Conservation (phyloP, 176 grass and related monocot genomes). For the Aegilops tauschii region DNA sequence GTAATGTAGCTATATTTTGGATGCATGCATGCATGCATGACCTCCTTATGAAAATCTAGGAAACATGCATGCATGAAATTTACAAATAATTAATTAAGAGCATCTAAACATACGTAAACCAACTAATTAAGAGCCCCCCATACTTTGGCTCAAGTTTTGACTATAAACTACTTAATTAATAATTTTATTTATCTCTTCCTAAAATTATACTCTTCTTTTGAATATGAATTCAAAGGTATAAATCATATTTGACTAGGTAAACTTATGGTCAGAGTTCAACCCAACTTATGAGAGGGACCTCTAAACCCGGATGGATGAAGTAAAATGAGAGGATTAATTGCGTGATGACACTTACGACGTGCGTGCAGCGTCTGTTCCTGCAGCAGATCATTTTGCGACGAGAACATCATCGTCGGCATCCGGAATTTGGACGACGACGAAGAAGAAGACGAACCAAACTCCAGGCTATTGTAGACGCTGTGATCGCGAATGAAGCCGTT, state of each 20-base stretch:
- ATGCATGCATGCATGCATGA: background rate
- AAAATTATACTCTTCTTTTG: too few relatives aligned
- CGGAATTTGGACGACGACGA: constrained; percentile 30
- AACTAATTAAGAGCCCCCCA: background rate
- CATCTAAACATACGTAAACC: background rate
- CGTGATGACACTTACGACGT: constrained; percentile 35
- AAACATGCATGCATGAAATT: too few relatives aligned
- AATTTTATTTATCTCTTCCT: too few relatives aligned
- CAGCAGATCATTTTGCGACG: constrained; percentile 30
- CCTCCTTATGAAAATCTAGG: too few relatives aligned
- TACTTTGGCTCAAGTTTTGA: too few relatives aligned
- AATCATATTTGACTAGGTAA: too few relatives aligned
- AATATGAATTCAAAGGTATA: too few relatives aligned
- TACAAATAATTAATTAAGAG: background rate
- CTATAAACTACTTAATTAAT: too few relatives aligned
- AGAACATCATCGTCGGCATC: constrained; percentile 43
- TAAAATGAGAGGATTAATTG: background rate
- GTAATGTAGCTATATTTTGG: background rate
- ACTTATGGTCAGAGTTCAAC: too few relatives aligned
- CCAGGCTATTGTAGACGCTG: background rate
- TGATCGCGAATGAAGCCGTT: constrained; percentile 26
- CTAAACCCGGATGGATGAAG: too few relatives aligned
- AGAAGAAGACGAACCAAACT: constrained; percentile 27
- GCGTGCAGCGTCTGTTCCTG: constrained; percentile 43
- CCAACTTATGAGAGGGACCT: too few relatives aligned